phyloP scores from a whole-genome alignment of 768 basidiomycete species.

The Termitomyces sp. region DNA sequence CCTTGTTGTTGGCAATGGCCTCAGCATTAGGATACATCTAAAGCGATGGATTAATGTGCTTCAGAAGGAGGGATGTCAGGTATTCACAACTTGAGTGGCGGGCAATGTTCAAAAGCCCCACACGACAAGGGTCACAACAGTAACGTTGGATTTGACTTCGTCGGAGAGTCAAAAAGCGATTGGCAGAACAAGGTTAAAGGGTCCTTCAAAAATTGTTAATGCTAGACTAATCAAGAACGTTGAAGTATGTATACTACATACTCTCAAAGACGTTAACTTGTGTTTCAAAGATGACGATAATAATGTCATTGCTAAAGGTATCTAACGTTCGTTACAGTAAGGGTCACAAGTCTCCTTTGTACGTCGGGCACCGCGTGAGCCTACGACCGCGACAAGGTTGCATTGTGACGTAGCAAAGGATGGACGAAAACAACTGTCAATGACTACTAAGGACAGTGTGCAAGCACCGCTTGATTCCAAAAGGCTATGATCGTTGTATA shows the following conservation, averaged over 20 bases:
- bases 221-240: background rate
- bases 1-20: conserved; percentile 42
- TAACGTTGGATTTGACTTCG: conserved; percentile 17
- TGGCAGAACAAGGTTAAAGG: background rate
- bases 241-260: background rate
- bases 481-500: background rate
- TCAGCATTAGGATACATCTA: conserved; percentile 46
- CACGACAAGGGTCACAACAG: conserved; percentile 15
- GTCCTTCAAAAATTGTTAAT: background rate
- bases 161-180: conserved; percentile 48
- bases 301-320: background rate
- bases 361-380: background rate
- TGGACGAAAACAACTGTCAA: background rate
- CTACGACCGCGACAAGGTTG: background rate
- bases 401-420: background rate
- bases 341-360: background rate
- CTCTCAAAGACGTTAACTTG: background rate
- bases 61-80: conserved; percentile 7
- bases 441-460: background rate
- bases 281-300: background rate
- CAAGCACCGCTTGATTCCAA: background rate
- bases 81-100: conserved; percentile 5
- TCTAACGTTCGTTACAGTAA: background rate
- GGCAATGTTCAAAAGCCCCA: conserved; percentile 8
- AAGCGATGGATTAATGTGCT: conserved; percentile 13